phyloP scores from a whole-genome alignment of 2,329 filamentous ascomycete species.

The Aspergillus oerlinghausenensis region DNA sequence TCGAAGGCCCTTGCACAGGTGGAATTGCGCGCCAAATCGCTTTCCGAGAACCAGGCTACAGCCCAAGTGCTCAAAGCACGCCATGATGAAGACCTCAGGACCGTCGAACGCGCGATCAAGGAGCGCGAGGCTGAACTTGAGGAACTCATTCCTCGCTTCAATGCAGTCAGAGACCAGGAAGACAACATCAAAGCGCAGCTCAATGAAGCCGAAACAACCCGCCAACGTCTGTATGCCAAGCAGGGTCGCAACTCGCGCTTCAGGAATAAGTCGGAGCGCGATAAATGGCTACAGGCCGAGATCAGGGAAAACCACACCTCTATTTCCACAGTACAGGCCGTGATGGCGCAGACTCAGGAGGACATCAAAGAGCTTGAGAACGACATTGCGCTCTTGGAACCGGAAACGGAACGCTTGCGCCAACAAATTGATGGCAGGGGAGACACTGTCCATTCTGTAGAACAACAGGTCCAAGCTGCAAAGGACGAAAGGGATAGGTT shows the following conservation, averaged over 20 bases:
- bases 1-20: slow-evolving; percentile 77
- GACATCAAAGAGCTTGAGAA: slow-evolving; percentile 69
- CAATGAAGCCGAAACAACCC: slow-evolving; percentile 68
- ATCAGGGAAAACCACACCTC: slow-evolving; percentile 74
- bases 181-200: slow-evolving; percentile 65
- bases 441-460: slow-evolving; percentile 66
- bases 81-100: slow-evolving; percentile 66
- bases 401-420: slow-evolving; percentile 66
- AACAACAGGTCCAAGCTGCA: slow-evolving; percentile 69
- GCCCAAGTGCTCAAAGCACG: slow-evolving; percentile 68
- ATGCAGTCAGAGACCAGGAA: slow-evolving; percentile 68
- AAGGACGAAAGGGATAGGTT: slow-evolving; percentile 75
- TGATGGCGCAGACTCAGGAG: slow-evolving; percentile 77
- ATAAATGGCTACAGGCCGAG: slow-evolving; percentile 74
- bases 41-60: slow-evolving; percentile 76
- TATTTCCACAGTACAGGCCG: slow-evolving; percentile 74
- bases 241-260: slow-evolving; percentile 86
- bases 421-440: slow-evolving; percentile 74
- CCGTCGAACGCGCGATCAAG: slow-evolving; percentile 69
- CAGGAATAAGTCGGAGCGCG: slow-evolving; percentile 80
- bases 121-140: slow-evolving; percentile 72
- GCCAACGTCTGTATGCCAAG: slow-evolving; percentile 81
- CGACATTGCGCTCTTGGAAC: slow-evolving; percentile 68
- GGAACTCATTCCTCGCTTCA: slow-evolving; percentile 71
- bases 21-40: slow-evolving; percentile 76